A percentile compares a stretch with the other conserved stretches of the same genome.
phyloP scores from a whole-genome alignment of 2,329 filamentous ascomycete species.

The Trichoderma sp. region DNA sequence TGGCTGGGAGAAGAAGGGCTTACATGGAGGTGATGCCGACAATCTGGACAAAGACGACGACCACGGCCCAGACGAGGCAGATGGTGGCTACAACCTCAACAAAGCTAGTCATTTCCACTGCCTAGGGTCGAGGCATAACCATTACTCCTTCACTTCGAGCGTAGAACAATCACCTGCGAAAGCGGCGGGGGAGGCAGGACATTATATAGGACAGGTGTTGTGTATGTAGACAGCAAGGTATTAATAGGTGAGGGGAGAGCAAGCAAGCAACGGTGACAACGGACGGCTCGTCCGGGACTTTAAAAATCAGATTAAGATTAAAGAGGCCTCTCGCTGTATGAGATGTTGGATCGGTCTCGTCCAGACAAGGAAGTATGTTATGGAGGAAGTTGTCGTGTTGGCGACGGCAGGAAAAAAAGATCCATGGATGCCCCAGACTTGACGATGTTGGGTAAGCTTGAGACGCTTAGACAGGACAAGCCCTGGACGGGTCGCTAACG shows the following conservation, averaged over 20 bases:
- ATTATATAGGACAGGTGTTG: background rate
- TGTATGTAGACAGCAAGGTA: background rate
- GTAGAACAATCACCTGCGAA: slow-evolving; percentile 2
- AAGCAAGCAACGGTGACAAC: background rate
- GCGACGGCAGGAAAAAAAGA: background rate
- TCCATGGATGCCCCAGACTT: background rate
- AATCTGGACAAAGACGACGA: slow-evolving; percentile 52
- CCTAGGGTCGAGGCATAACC: slow-evolving; percentile 16
- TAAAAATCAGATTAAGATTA: background rate
- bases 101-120: slow-evolving; percentile 29
- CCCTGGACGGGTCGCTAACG: background rate
- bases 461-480: background rate
- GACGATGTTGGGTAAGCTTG: background rate
- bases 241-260: background rate
- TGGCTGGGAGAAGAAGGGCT: slow-evolving; percentile 28
- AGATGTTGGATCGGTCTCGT: too few relatives aligned
- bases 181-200: background rate
- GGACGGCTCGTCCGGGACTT: background rate
- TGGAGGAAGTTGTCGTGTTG: background rate
- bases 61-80: slow-evolving; percentile 52
- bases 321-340: background rate
- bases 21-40: slow-evolving; percentile 59
- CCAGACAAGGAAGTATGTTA: too few relatives aligned
- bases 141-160: background rate
- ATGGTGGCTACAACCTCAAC: slow-evolving; percentile 43